Evolutionary conservation across 352 stramenopile genomes (phyloP).

Genomic region (Globisporangium viniferum): DNA sequence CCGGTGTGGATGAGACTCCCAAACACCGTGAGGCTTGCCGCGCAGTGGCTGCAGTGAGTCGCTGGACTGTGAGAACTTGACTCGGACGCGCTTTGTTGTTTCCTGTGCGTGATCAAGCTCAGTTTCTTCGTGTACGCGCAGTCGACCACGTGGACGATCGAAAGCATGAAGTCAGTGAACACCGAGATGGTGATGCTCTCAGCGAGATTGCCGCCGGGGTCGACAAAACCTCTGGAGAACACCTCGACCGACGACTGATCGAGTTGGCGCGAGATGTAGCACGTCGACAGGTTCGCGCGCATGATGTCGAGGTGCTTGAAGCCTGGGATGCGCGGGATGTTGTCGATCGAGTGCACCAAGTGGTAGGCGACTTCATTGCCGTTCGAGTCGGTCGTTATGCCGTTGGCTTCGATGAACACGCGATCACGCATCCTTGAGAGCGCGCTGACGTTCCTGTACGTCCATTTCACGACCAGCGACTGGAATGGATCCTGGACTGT

Average conservation of each 20-base stretch:
- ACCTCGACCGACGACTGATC: slow-evolving; percentile 10
- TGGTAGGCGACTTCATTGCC: not conserved
- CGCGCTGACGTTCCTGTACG: slow-evolving; percentile 21
- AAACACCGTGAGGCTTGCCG: slow-evolving; percentile 27
- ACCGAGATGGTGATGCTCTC: not conserved
- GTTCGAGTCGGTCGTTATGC: not conserved
- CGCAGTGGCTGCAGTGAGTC: slow-evolving; percentile 20
- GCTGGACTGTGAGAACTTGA: not conserved
- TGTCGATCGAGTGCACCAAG: slow-evolving; percentile 5
- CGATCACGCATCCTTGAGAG: slow-evolving; percentile 33
- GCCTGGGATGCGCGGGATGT: slow-evolving; percentile 6
- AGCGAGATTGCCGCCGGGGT: not conserved
- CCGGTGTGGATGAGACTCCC: slow-evolving; percentile 23
- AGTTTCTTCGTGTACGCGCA: slow-evolving; percentile 15
- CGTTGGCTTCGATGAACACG: slow-evolving; percentile 32
- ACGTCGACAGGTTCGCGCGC: slow-evolving; percentile 17
- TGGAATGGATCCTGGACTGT: slow-evolving; percentile 34
- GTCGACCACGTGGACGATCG: slow-evolving; percentile 8
- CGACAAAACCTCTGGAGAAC: slow-evolving; percentile 3
- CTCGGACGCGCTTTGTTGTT: slow-evolving; percentile 22
- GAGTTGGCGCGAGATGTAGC: slow-evolving; percentile 7
- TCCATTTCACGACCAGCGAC: slow-evolving; percentile 43
- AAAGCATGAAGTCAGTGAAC: slow-evolving; percentile 1
- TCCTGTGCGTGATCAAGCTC: slow-evolving; percentile 4
- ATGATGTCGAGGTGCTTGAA: slow-evolving; percentile 32